Percentiles rank a stretch among this genome's conserved stretches.
Conservation (phyloP, 257 asterid genomes). For the Ocimum tenuiflorum region DNA sequence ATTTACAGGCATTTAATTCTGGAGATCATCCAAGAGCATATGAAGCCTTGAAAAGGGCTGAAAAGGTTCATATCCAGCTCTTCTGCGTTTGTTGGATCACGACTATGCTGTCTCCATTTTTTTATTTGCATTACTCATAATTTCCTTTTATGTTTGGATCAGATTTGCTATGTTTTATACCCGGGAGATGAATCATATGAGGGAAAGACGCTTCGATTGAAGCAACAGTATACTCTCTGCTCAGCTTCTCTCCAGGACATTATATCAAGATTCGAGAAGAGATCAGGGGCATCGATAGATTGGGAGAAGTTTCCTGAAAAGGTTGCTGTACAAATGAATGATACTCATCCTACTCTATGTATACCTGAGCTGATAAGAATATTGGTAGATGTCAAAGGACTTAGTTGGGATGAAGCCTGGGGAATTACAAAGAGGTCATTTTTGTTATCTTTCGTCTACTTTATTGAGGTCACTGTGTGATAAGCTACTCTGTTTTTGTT, state of each 20-base stretch:
- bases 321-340: constrained; percentile 62
- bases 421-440: constrained; percentile 44
- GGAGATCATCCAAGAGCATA: constrained; percentile 61
- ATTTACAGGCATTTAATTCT: constrained; percentile 42
- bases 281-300: constrained; percentile 36
- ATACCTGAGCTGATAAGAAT: constrained; percentile 59
- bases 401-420: constrained; percentile 61
- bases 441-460: background rate
- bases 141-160: constrained; percentile 6
- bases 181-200: constrained; percentile 61
- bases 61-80: constrained; percentile 35
- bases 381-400: constrained; percentile 48
- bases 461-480: too few relatives aligned
- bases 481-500: background rate
- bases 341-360: constrained; percentile 63
- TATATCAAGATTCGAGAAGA: constrained; percentile 45
- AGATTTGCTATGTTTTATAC: constrained; percentile 57
- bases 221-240: constrained; percentile 58
- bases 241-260: constrained; percentile 73
- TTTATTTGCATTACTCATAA: background rate
- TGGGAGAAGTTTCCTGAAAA: constrained; percentile 54
- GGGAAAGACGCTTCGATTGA: constrained; percentile 55
- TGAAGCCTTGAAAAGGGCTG: constrained; percentile 52
- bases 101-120: background rate
- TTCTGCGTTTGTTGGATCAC: background rate